A percentile compares a stretch with the other conserved stretches of the same genome.
phyloP scores from a whole-genome alignment of 164 flowering plant genomes.

The Euptelea pleiosperma region DNA sequence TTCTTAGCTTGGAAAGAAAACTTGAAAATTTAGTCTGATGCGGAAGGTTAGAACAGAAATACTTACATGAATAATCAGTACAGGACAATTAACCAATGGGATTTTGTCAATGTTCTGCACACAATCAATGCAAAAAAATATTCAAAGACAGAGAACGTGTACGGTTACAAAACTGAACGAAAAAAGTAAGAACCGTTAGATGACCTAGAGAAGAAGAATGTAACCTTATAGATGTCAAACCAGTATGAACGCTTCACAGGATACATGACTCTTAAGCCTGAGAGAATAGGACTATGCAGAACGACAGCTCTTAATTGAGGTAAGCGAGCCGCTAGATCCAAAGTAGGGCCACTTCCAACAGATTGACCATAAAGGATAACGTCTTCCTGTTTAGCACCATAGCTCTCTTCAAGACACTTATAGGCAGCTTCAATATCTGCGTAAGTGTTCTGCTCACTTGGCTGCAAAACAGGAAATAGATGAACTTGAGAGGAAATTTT shows the following conservation, averaged over 20 bases:
- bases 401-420: slow-evolving; percentile 83
- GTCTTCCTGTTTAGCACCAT: slow-evolving; percentile 82
- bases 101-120: slow-evolving; percentile 92
- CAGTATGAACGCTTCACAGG: slow-evolving; percentile 89
- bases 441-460: slow-evolving; percentile 89
- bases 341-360: slow-evolving; percentile 92
- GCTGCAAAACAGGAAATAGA: slow-evolving; percentile 41
- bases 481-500: slow-evolving; percentile 8
- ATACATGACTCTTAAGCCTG: slow-evolving; percentile 94
- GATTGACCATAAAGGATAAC: slow-evolving; percentile 88
- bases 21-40: no score
- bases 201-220: not conserved
- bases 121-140: slow-evolving; percentile 18
- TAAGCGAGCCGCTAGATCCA: slow-evolving; percentile 76
- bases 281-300: slow-evolving; percentile 89
- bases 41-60: slow-evolving; percentile 7
- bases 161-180: not conserved
- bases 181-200: not conserved
- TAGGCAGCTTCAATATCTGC: slow-evolving; percentile 93
- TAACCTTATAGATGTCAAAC: slow-evolving; percentile 95
- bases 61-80: slow-evolving; percentile 87
- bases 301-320: slow-evolving; percentile 77
- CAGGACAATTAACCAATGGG: slow-evolving; percentile 70
- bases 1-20: no score
- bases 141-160: slow-evolving; percentile 2